Evolutionary conservation across 352 stramenopile species (phyloP), one percentile per base, ranked within the genome.

Genomic region (Phytopythium mirpurense): DNA sequence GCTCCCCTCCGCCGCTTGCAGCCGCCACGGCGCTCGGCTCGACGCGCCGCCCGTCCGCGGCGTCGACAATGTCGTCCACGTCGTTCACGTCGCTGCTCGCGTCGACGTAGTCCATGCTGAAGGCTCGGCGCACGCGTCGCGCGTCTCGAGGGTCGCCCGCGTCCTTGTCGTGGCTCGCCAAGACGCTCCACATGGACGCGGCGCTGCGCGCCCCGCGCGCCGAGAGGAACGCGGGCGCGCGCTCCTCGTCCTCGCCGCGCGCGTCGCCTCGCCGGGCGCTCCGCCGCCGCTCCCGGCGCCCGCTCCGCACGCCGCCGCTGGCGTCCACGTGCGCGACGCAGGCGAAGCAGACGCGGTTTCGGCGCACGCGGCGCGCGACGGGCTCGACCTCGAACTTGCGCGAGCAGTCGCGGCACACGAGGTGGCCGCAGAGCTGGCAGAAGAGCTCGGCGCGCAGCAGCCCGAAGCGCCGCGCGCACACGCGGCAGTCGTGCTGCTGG

Each of bases 321-420:
- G 57, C 73, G 49, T 86, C 74, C 19, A 84, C 72, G 15, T 70
- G 76, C 27, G 72, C 74, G 27, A 86, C 70, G 23, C 77, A 88
- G 4, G 67, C 50, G 45, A 72, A 84, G 51, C 80, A 90, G 50
- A 88, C 68, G 46, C 80, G 77, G 49, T 68, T 76, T 38, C 81
- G 72, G 18, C 69, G 74, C 21, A 88, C 64, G 50, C 55, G 60
- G 29, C 67, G 71, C 0, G 67, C 60, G 21, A 78, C 34, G 5
- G 71, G 58, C 56, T 90, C 80, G 9, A 90, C 73, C 15, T 88
- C 78, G 58, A 86, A 80, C 60, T 87, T 87, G 37, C 68, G 65
- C 16, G 69, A 86, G 55, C 77, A 88, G 19, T 80, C 60, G 12
- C 77, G 75, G 14, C 80, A 90, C 36, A 87, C 74, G 18, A 72